Evolutionary conservation across 2,329 filamentous ascomycete species (phyloP), one percentile per base, ranked within the genome.

Genomic region (Pseudopyricularia cyperi): DNA sequence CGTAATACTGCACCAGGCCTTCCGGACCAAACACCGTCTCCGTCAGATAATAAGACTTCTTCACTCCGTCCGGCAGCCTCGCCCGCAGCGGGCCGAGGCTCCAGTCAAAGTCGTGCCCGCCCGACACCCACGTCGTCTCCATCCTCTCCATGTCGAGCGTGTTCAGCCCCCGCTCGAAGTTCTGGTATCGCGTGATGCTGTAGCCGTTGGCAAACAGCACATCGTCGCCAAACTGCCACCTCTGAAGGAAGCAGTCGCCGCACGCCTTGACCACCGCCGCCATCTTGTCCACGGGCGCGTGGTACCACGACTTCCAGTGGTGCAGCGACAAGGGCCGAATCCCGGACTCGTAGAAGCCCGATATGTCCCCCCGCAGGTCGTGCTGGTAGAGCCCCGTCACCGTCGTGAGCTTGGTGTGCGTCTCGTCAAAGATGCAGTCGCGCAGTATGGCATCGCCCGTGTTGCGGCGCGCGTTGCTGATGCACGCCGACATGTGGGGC

Each of bases 291-390:
- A 80, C 67, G 48, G 72, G 73, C 26, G 67, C 68, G 8, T 68
- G 58, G 63, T 79, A 79, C 76, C 78, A 82, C 12, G 71, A 76
- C 61, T 80, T 81, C 77, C 78, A 82, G 65, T 83, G 79, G 60
- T 83, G 79, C 7, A 83, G 65, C 49, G 73, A 79, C 12, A 82
- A 63, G 0, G 76, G 73, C n/a, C 68, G 64, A 24, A 71, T 63
- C 1, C 76, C 76, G 2, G 73, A 71, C 63, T 83, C 79, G 61
- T 80, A 83, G 59, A 82, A 80, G 0, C 79, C 80, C 2, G 74
- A 73, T 22, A 72, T 62, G 54, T 83, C 78, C 33, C 68, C 70
- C 34, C 65, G 65, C 55, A 82, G 65, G 59, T 83, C 79, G 51
- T 81, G 68, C 61, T 82, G 79, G 56, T 74, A 73, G 19, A 83